Evolutionary conservation across 2,329 filamentous ascomycete genomes (phyloP).

Genomic region (Calonectria hawksworthii): DNA sequence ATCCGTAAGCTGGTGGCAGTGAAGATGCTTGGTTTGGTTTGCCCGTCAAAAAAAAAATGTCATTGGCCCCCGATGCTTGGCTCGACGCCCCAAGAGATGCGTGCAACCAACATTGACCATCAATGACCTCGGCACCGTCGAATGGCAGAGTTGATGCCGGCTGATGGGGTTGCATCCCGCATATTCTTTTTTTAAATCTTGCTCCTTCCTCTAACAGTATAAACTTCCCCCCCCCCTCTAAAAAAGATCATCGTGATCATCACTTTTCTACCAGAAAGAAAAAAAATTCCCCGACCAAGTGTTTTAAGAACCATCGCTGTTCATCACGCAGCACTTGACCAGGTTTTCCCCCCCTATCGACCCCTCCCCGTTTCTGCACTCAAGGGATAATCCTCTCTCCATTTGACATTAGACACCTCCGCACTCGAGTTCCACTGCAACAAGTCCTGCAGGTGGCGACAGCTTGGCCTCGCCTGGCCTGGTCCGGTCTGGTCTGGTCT

Average conservation of each 20-base stretch:
- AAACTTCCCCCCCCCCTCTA: not conserved
- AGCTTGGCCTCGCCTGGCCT: not conserved
- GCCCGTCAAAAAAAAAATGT: not conserved
- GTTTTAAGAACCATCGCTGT: no score
- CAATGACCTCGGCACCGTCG: not conserved
- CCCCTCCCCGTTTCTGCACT: not conserved
- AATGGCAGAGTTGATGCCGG: not conserved
- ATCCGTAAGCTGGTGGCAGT: slow-evolving; percentile 13
- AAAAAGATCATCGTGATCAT: not conserved
- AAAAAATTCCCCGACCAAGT: not conserved
- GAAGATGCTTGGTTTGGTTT: not conserved
- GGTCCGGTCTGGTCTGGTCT: not conserved
- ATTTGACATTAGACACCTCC: not conserved
- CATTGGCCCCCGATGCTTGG: not conserved
- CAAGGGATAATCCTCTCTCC: not conserved
- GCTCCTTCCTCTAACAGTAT: slow-evolving; percentile 14
- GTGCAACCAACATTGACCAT: not conserved
- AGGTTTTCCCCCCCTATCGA: not conserved
- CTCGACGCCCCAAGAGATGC: not conserved
- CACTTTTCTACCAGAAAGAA: not conserved
- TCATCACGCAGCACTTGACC: not conserved
- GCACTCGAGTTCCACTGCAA: not conserved
- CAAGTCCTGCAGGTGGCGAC: not conserved
- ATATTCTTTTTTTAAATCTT: slow-evolving; percentile 14
- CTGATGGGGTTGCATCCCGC: not conserved